Conservation (phyloP, 768 basidiomycete species). For the Cantharellus anzutake region DNA sequence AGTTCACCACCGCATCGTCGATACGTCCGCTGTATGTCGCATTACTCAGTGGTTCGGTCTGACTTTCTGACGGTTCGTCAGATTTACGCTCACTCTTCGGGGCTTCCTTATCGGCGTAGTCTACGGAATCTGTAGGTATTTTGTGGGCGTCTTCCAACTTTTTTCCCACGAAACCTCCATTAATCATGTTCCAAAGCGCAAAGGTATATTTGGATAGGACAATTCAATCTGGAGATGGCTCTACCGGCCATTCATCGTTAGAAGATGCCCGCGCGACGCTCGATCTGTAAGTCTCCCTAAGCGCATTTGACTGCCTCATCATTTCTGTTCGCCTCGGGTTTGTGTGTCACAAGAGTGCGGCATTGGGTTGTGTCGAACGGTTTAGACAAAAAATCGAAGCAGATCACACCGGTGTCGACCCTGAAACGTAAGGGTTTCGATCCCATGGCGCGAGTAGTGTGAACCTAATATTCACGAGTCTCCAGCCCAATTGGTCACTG, state of each 20-base stretch:
- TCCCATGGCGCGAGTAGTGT: too few species aligned
- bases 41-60: background rate
- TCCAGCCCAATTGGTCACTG: too few species aligned
- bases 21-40: constrained; percentile 43
- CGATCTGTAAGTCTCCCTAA: constrained; percentile 28
- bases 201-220: constrained; percentile 51
- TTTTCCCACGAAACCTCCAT: constrained; percentile 1
- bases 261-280: constrained; percentile 83
- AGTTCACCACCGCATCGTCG: constrained; percentile 67
- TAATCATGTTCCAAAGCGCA: constrained; percentile 37
- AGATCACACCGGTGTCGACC: too few species aligned
- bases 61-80: background rate
- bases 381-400: too few species aligned
- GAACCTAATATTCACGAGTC: too few species aligned
- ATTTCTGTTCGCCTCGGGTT: background rate
- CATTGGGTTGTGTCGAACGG: too few species aligned
- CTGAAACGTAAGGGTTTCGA: too few species aligned
- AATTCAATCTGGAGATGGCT: constrained; percentile 65
- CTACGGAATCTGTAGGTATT: constrained; percentile 57
- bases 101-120: constrained; percentile 56
- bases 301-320: background rate
- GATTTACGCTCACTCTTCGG: constrained; percentile 72
- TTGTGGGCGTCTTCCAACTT: background rate
- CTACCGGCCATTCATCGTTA: constrained; percentile 69
- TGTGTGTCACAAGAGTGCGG: background rate